These are phyloP conservation scores for Ajuga chamaepitys DNA, from an alignment of 257 asterid species.

Conservation along the genomic window DNA sequence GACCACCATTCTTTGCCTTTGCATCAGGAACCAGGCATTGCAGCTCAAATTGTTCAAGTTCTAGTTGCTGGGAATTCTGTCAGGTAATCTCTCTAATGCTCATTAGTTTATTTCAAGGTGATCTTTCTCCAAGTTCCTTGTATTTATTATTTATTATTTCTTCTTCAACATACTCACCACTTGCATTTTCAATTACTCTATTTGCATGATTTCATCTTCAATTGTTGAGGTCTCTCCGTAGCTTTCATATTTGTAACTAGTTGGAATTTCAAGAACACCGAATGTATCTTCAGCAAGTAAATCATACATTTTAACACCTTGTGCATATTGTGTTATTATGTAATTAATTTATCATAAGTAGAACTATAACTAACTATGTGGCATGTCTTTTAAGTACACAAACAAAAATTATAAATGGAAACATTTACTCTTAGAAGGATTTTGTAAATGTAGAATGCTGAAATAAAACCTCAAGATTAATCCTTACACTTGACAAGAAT, in stretches of 20 bases:
- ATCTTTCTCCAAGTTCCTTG: background rate
- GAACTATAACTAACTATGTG: no score
- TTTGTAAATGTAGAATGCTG: background rate
- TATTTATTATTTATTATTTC: background rate
- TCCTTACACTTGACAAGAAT: background rate
- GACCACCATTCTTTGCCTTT: constrained; percentile 17
- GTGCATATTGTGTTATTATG: no score
- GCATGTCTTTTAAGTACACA: no score
- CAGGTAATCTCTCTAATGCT: constrained; percentile 51
- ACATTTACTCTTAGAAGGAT: no score
- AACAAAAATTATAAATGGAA: no score
- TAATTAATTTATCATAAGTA: no score
- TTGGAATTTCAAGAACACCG: constrained; percentile 42
- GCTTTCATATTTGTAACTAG: constrained; percentile 71
- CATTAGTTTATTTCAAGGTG: background rate
- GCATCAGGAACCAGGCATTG: constrained; percentile 68
- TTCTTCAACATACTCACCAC: background rate
- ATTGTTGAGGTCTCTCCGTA: constrained; percentile 76
- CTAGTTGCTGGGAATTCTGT: constrained; percentile 85
- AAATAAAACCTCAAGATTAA: background rate
- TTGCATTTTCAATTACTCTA: constrained; percentile 9
- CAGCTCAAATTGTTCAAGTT: constrained; percentile 87
- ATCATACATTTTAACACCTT: constrained; percentile 8
- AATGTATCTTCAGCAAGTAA: constrained; percentile 56
- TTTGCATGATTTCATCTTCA: constrained; percentile 88